These are phyloP conservation scores for Didymella lethalis DNA, from an alignment of 2,329 filamentous ascomycete genomes.

Conservation along the genomic window DNA sequence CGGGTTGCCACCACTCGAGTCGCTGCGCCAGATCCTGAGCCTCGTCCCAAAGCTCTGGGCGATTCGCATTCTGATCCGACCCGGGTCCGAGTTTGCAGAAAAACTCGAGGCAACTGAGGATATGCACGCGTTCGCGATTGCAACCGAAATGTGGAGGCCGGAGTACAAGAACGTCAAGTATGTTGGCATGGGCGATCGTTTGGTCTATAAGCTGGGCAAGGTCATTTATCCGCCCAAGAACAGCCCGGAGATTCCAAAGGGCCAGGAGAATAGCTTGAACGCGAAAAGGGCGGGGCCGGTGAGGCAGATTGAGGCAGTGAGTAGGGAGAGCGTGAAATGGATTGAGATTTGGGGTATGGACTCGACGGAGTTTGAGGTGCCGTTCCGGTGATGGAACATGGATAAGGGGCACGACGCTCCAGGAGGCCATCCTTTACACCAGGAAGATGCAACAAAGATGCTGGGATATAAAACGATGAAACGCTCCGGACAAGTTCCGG, in stretches of 20 bases:
- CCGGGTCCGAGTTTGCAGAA: slow-evolving; percentile 37
- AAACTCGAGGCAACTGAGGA: slow-evolving; percentile 40
- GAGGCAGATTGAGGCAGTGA: slow-evolving; percentile 43
- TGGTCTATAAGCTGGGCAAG: slow-evolving; percentile 50
- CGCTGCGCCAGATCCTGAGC: slow-evolving; percentile 47
- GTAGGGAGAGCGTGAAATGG: slow-evolving; percentile 49
- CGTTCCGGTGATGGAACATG: slow-evolving; percentile 30
- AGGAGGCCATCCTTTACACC: neutral
- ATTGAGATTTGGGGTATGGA: slow-evolving; percentile 59
- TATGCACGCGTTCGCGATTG: slow-evolving; percentile 44
- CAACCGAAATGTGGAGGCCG: slow-evolving; percentile 45
- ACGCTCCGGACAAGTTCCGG: neutral
- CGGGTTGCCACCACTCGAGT: slow-evolving; percentile 60
- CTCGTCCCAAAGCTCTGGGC: slow-evolving; percentile 52
- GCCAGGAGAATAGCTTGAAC: slow-evolving; percentile 36
- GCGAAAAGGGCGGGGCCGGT: slow-evolving; percentile 39
- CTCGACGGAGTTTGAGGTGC: slow-evolving; percentile 42
- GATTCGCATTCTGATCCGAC: slow-evolving; percentile 50
- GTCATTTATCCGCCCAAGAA: slow-evolving; percentile 37
- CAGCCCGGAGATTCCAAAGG: slow-evolving; percentile 11
- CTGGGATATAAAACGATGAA: neutral
- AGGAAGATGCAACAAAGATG: neutral
- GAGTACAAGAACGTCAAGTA: slow-evolving; percentile 49
- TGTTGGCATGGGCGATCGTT: slow-evolving; percentile 50
- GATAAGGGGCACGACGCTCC: neutral